These are phyloP conservation scores for Beauveria caledonica DNA, from an alignment of 2,329 filamentous ascomycete species.

Conservation along the genomic window DNA sequence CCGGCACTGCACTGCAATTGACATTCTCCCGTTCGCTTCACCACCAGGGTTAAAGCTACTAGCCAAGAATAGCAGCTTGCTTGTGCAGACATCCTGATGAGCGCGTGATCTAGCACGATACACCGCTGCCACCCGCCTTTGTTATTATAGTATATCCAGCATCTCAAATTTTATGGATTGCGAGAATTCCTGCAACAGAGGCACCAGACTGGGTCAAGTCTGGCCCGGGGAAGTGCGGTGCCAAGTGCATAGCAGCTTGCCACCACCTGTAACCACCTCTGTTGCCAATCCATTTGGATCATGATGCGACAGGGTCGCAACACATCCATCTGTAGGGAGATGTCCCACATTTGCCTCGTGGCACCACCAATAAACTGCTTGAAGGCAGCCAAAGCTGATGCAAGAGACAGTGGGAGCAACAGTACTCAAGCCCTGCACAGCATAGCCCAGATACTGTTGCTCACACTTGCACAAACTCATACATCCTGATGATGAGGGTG, in stretches of 20 bases:
- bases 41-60: conserved; percentile 6
- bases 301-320: neutral
- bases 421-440: neutral
- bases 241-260: neutral
- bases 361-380: neutral
- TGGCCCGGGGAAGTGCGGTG: neutral
- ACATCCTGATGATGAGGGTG: conserved; percentile 15
- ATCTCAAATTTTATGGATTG: neutral
- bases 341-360: conserved; percentile 10
- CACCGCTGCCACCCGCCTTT: neutral
- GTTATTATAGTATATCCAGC: conserved; percentile 4
- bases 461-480: conserved; percentile 8
- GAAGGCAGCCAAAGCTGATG: neutral
- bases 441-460: neutral
- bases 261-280: conserved; percentile 22
- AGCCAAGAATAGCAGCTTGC: neutral
- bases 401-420: neutral
- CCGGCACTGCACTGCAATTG: neutral
- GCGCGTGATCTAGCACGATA: neutral
- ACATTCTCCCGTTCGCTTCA: neutral
- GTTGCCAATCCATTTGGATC: conserved; percentile 5
- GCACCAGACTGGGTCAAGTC: conserved; percentile 2
- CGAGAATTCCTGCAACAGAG: neutral
- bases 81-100: neutral
- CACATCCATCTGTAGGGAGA: conserved; percentile 10